Evolutionary conservation across 495 filamentous ascomycete species (phyloP).

Genomic region (Podospora appendiculata): DNA sequence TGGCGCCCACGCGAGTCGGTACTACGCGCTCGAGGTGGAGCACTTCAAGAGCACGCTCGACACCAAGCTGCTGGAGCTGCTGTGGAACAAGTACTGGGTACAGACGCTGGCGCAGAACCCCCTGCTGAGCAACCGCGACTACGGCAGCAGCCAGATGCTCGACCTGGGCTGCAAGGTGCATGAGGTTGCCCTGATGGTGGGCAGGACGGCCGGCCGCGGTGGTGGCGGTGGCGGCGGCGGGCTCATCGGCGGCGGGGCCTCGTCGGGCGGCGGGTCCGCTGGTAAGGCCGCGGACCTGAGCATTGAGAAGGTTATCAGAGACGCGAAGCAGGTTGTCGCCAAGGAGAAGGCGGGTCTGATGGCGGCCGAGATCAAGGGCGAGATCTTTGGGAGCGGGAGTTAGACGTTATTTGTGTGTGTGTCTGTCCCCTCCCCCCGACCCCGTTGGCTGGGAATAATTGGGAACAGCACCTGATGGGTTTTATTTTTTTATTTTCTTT

Average conservation of each 20-base stretch:
- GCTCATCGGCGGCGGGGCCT: neutral
- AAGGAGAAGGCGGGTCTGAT: conserved; percentile 83
- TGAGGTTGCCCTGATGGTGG: conserved; percentile 47
- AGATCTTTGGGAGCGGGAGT: conserved; percentile 50
- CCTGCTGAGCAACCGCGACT: conserved; percentile 88
- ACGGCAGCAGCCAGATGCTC: conserved; percentile 81
- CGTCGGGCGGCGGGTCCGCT: neutral
- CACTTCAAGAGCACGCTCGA: conserved; percentile 93
- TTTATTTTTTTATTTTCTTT: no score
- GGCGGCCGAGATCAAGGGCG: conserved; percentile 75
- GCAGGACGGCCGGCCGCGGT: conserved; percentile 21
- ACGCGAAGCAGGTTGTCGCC: conserved; percentile 71
- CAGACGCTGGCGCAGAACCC: conserved; percentile 94
- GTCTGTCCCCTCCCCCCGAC: no score
- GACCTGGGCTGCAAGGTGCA: conserved; percentile 77
- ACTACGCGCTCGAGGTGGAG: conserved; percentile 85
- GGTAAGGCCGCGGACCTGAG: conserved; percentile 42
- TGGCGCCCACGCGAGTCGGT: conserved; percentile 80
- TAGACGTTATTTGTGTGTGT: no score
- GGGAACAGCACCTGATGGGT: no score
- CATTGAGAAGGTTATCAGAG: conserved; percentile 71
- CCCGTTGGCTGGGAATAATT: no score
- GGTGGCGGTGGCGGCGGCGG: conserved; percentile 5
- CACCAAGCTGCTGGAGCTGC: conserved; percentile 68
- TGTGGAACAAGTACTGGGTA: conserved; percentile 99